These are phyloP conservation scores for Aureococcus anophagefferens DNA, from an alignment of 108 stramenopile genomes.

Conservation along the genomic window DNA sequence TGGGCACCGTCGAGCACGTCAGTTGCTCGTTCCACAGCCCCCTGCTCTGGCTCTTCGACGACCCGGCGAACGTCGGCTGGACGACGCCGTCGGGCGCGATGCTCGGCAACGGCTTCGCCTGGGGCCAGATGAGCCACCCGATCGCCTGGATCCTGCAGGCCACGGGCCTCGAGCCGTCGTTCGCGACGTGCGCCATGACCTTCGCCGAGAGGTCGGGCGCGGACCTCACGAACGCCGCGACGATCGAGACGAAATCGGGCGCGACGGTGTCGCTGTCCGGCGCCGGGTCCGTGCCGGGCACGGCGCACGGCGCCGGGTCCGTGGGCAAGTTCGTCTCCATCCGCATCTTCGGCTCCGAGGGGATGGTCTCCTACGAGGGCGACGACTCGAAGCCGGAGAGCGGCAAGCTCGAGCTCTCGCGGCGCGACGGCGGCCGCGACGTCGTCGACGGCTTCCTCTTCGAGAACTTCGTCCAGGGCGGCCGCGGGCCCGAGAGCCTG, in stretches of 20 bases:
- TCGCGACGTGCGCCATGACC: neutral
- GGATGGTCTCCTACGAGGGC: neutral
- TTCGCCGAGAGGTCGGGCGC: neutral
- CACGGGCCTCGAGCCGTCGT: neutral
- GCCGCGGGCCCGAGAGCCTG: neutral
- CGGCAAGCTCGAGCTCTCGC: neutral
- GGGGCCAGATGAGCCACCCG: slow-evolving; percentile 58
- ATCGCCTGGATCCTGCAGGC: slow-evolving; percentile 58
- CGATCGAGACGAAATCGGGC: neutral
- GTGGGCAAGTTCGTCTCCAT: neutral
- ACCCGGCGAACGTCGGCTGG: slow-evolving; percentile 38
- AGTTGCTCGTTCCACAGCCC: slow-evolving; percentile 47
- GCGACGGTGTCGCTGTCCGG: neutral
- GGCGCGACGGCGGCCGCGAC: neutral
- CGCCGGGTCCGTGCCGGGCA: neutral
- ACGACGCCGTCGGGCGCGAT: slow-evolving; percentile 37
- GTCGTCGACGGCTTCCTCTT: neutral
- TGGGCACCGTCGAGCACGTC: slow-evolving; percentile 37
- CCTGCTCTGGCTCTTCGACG: slow-evolving; percentile 47
- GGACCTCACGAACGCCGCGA: neutral
- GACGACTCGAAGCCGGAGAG: neutral
- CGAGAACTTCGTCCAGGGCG: neutral
- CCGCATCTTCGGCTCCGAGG: neutral
- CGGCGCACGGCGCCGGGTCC: no score
- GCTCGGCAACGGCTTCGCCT: slow-evolving; percentile 64